Percentiles rank a stretch among this genome's conserved stretches.
Evolutionary conservation across 208 protist genomes (phyloP).

Genomic region (Angomonas ambiguus): DNA sequence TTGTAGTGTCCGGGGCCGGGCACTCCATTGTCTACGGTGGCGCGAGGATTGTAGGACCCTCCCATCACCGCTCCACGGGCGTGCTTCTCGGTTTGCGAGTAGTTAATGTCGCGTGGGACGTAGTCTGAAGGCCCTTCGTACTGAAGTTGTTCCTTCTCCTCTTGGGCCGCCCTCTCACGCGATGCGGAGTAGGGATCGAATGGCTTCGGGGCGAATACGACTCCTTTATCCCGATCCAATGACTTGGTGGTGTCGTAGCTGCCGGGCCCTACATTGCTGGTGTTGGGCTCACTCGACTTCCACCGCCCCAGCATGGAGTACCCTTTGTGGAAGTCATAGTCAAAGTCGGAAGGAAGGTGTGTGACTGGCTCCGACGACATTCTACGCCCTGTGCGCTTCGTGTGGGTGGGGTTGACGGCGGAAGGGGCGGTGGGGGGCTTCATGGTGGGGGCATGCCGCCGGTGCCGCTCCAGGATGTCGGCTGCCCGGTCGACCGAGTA

Average conservation of each 20-base stretch:
- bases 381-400: neutral
- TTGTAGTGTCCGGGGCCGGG: conserved; percentile 63
- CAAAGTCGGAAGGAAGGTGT: conserved; percentile 74
- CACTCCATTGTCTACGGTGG: conserved; percentile 28
- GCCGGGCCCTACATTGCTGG: conserved; percentile 8
- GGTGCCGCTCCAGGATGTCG: conserved; percentile 39
- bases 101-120: conserved; percentile 18
- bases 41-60: conserved; percentile 22
- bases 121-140: neutral
- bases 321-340: conserved; percentile 69
- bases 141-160: conserved; percentile 15
- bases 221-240: conserved; percentile 3
- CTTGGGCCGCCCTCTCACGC: conserved; percentile 11
- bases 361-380: conserved; percentile 9
- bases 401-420: conserved; percentile 9
- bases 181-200: conserved; percentile 25
- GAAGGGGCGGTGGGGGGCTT: conserved; percentile 21
- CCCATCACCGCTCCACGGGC: conserved; percentile 23
- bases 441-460: conserved; percentile 50
- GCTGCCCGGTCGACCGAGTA: conserved; percentile 48
- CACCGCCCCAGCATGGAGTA: conserved; percentile 44
- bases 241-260: conserved; percentile 11
- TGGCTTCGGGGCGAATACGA: conserved; percentile 29
- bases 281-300: conserved; percentile 4
- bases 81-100: conserved; percentile 8